Base-by-base conservation (phyloP, 192 early-diverging fungal species). In the Mortierella alpina region DNA sequence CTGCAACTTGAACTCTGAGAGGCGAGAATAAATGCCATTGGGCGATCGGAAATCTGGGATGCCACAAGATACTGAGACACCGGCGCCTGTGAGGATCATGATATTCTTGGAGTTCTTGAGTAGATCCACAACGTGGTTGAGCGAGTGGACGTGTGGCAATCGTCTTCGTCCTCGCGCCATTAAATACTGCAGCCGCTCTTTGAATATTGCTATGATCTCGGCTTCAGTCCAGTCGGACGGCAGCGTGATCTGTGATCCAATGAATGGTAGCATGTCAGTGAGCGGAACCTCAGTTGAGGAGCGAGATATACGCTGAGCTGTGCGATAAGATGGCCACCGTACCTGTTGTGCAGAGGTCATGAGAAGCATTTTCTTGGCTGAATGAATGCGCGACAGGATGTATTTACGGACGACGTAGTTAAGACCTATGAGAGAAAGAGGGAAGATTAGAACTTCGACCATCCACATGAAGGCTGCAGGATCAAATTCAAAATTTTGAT, bases 31-130 rank as follows among this genome's bases (percentile, higher is more conserved):
- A 42, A 99, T 96, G 7, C 97, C 97, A 8, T 91, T 90, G 20
- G 95, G 90, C 13, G 96, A 98, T 66, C 97, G 88, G 65, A 99
- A 99, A 69, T 99, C 98, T 0, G 98, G 98, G 49, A 99, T 99
- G 7, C 96, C 97, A 51, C 96, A 98, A 2, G 95, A 96, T 3
- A 98, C 96, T 0, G 96, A 98, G 11, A 93, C 92, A 13, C 96
- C 94, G 7, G 95, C 95, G 9, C 97, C 97, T 2, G 96, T 96
- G 59, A 98, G 84, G 14, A 98, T 92, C 90, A 98, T 89, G 47
- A 98, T 96, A 17, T 92, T 92, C 60, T 86, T 83, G 4, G 91
- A 84, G 13, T 69, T 66, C 23, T 78, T 65, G 1, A 96, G 56
- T n/a, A 94, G 69, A 2, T 86, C 75, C 0, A 91, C 84, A 9